Evolutionary conservation across 495 filamentous ascomycete species (phyloP).

Genomic region (Aspergillus sclerotioniger): DNA sequence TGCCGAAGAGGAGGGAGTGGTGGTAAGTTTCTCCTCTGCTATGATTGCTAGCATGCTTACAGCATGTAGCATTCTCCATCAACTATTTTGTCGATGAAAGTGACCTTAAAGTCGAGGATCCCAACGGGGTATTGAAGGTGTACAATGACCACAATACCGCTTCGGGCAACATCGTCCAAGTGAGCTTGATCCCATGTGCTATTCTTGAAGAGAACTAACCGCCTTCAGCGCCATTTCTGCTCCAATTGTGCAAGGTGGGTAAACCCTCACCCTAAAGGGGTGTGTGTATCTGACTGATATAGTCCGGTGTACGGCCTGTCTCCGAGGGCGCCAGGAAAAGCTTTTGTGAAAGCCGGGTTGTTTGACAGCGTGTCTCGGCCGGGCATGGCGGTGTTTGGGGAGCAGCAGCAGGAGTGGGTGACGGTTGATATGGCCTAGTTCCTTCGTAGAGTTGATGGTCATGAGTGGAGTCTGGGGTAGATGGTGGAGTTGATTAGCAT

Average conservation of each 20-base stretch:
- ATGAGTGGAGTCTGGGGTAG: neutral
- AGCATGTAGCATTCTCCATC: constrained; percentile 23
- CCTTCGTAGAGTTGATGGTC: no score
- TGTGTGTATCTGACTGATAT: neutral
- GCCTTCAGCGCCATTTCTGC: constrained; percentile 27
- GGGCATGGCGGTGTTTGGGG: constrained; percentile 18
- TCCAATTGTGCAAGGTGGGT: constrained; percentile 31
- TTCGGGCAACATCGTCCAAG: constrained; percentile 18
- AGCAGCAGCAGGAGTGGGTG: constrained; percentile 15
- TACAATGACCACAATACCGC: constrained; percentile 21
- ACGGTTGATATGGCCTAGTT: neutral
- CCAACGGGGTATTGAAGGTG: constrained; percentile 9
- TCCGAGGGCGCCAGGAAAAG: constrained; percentile 20
- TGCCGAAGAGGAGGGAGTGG: constrained; percentile 27
- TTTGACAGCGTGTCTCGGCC: constrained; percentile 23
- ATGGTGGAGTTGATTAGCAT: neutral
- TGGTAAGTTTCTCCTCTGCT: constrained; percentile 6
- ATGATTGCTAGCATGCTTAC: neutral
- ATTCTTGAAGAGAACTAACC: neutral
- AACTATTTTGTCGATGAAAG: constrained; percentile 25
- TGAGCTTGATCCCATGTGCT: neutral
- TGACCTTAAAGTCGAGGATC: constrained; percentile 24
- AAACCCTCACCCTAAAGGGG: neutral
- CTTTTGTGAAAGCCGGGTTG: constrained; percentile 27
- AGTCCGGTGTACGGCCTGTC: constrained; percentile 22